Conservation (phyloP, 2,329 filamentous ascomycete species). For the Phyllachora maydis region DNA sequence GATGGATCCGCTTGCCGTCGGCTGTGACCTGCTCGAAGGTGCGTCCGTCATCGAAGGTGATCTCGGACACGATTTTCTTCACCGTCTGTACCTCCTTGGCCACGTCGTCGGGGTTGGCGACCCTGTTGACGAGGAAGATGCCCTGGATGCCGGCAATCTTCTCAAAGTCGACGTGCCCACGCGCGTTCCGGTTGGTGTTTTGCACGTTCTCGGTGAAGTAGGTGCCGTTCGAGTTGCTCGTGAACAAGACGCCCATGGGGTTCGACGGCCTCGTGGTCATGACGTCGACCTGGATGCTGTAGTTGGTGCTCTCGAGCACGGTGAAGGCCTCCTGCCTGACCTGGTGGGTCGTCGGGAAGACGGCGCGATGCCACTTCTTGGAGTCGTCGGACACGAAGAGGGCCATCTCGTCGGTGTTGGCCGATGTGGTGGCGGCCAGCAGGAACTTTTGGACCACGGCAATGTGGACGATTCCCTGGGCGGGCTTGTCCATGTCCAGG, state of each 20-base stretch:
- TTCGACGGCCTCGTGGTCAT: conserved; percentile 44
- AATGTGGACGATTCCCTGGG: conserved; percentile 63
- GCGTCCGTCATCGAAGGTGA: conserved; percentile 89
- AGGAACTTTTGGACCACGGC: conserved; percentile 74
- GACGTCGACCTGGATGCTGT: conserved; percentile 93
- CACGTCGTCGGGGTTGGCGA: conserved; percentile 69
- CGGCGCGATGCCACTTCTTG: conserved; percentile 70
- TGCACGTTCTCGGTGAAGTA: conserved; percentile 87
- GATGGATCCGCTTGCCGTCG: conserved; percentile 50
- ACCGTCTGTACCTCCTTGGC: conserved; percentile 23
- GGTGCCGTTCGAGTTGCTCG: conserved; percentile 92
- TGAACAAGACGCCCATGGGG: conserved; percentile 75
- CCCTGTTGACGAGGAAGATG: conserved; percentile 73
- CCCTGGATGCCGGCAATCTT: conserved; percentile 84
- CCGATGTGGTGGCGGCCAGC: conserved; percentile 61
- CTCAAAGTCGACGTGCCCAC: conserved; percentile 80
- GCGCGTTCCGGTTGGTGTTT: conserved; percentile 66
- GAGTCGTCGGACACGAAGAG: conserved; percentile 78
- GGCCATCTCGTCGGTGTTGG: conserved; percentile 73
- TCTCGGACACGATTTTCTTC: conserved; percentile 59
- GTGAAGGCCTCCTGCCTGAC: conserved; percentile 79
- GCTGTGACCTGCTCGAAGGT: conserved; percentile 58
- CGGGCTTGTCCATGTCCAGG: conserved; percentile 51
- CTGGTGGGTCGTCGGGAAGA: conserved; percentile 67
- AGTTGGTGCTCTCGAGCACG: conserved; percentile 85